These are phyloP conservation scores for Leishmania aethiopica DNA, from an alignment of 208 protist genomes.

Conservation along the genomic window DNA sequence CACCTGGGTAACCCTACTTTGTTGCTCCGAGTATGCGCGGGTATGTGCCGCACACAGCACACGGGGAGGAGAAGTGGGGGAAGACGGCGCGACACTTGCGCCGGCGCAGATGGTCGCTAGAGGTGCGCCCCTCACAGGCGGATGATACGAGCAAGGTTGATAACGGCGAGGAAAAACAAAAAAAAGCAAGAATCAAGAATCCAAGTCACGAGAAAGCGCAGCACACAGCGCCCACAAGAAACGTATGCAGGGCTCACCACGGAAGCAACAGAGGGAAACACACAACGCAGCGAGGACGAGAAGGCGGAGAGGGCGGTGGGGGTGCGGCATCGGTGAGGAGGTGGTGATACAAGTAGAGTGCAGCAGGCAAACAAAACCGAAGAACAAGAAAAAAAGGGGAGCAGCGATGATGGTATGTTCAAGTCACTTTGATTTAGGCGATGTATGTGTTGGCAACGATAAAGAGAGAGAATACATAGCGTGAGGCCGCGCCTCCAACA, in stretches of 20 bases:
- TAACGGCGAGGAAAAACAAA: neutral
- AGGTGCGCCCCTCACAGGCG: neutral
- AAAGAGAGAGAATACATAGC: constrained; percentile 6
- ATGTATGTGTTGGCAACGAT: neutral
- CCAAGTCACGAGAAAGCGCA: neutral
- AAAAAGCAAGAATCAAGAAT: too few species aligned
- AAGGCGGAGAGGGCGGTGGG: neutral
- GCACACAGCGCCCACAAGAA: constrained; percentile 2
- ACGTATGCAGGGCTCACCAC: neutral
- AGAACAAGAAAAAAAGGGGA: neutral
- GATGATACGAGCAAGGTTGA: neutral
- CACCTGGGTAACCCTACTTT: neutral
- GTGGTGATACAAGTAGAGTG: neutral
- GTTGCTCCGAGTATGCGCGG: neutral
- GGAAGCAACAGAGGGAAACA: neutral
- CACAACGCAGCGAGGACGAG: neutral
- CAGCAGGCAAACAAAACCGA: neutral
- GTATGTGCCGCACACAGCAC: neutral
- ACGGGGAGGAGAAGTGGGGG: neutral
- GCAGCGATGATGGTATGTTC: neutral
- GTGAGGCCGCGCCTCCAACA: neutral
- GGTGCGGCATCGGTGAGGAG: neutral
- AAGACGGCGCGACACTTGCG: neutral
- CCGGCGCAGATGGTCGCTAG: neutral
- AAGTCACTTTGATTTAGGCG: neutral